Evolutionary conservation across 2,329 filamentous ascomycete genomes (phyloP), one percentile per base, ranked within the genome.

Genomic region (Pseudocercospora musae): DNA sequence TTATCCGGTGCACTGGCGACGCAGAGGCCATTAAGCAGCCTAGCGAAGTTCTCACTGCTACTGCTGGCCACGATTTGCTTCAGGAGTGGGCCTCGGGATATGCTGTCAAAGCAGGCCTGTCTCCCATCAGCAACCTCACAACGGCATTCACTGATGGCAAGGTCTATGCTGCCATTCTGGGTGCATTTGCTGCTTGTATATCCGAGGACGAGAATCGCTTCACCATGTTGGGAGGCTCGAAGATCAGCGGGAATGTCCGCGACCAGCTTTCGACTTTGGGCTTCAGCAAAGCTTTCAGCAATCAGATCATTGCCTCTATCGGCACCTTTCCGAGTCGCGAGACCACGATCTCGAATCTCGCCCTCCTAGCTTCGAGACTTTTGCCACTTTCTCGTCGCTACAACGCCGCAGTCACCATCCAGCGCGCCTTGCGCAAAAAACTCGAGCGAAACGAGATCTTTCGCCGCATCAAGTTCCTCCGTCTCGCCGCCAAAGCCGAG

Each of bases 311-410:
- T 68, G 15, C 70, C 68, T 64, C 73, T 0, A 64, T 68, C 8
- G 66, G 58, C 31, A 71, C 77, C 25, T 79, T 87, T 23, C 83
- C 85, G 11, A 80, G 82, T 60, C 76, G 76, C 25, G 80, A 83
- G 66, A 86, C 85, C 64, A 85, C 83, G 0, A 71, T 86, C 25
- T 80, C 83, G 2, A 80, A 82, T 2, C 80, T 88, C 7, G 79
- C 84, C 3, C 87, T 87, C 71, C 79, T 88, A 5, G 85, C 84
- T 46, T 85, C 83, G 3, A 80, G 85, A 44, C 75, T 88, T 0
- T 76, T 88, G 3, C 79, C 81, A 0, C 77, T 84, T 5, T 79
- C 80, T 1, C 78, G 78, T 60, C 75, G 74, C 11, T 76, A 79
- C 61, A 79, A 81, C 48, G 85, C 85, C 1, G 84, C 84, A 0